phyloP scores from a whole-genome alignment of 2,329 filamentous ascomycete species.

The Neoscytalidium dimidiatum region DNA sequence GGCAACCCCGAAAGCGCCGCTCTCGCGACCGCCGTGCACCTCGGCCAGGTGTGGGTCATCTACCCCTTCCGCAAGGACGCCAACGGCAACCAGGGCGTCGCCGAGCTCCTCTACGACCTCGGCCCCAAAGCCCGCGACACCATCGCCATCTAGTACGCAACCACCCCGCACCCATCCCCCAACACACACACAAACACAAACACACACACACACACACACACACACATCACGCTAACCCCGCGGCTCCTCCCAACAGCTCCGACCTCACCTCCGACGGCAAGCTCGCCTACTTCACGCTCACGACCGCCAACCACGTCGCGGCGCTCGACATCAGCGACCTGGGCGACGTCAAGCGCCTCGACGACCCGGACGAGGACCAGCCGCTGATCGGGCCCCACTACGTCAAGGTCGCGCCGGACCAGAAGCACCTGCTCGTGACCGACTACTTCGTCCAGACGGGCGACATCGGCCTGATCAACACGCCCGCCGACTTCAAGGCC shows the following conservation, averaged over 20 bases:
- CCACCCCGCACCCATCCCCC: not conserved
- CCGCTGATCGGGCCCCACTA: conserved; percentile 65
- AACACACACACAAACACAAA: conserved; percentile 31
- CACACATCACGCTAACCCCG: no score
- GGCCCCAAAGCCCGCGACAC: conserved; percentile 58
- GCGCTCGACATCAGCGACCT: conserved; percentile 64
- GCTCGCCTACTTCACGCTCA: conserved; percentile 61
- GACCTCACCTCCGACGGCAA: conserved; percentile 62
- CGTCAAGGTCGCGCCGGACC: conserved; percentile 64
- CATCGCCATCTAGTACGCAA: conserved; percentile 56
- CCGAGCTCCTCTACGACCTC: conserved; percentile 61
- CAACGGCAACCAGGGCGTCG: conserved; percentile 55
- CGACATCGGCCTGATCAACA: conserved; percentile 52
- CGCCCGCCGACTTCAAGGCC: conserved; percentile 62
- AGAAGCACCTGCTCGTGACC: conserved; percentile 65
- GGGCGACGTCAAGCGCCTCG: conserved; percentile 61
- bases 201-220: not conserved
- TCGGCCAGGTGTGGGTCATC: conserved; percentile 66
- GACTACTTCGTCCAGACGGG: conserved; percentile 65
- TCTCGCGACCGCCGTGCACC: conserved; percentile 61
- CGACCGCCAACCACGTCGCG: conserved; percentile 63
- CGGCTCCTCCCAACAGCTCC: no score
- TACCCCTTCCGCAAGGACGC: conserved; percentile 60
- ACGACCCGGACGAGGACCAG: conserved; percentile 60
- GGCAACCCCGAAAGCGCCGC: conserved; percentile 60